Percentiles rank a stretch among this genome's conserved stretches.
Conservation (phyloP, 164 flowering plant genomes). For the Buxus sempervirens region DNA sequence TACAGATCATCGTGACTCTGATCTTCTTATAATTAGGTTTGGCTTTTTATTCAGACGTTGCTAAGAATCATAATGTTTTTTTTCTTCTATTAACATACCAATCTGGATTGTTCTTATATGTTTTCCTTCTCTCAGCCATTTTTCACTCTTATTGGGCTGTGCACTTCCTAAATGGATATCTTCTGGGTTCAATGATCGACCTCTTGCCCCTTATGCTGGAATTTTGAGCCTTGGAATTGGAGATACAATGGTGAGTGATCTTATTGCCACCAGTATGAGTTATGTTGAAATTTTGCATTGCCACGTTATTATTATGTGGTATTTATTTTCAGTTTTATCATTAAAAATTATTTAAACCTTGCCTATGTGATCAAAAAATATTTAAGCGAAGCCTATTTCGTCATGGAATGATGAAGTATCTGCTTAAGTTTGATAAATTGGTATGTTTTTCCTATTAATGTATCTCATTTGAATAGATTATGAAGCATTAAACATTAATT, state of each 20-base stretch:
- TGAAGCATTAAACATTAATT: no score
- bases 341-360: no score
- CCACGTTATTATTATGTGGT: background rate
- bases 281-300: background rate
- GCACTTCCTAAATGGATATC: constrained; percentile 98
- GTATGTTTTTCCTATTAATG: background rate
- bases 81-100: constrained; percentile 2
- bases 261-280: background rate
- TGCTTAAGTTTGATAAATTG: background rate
- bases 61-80: background rate
- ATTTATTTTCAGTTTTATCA: no score
- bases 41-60: constrained; percentile 3
- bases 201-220: constrained; percentile 97
- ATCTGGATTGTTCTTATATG: constrained; percentile 8
- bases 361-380: no score
- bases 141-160: constrained; percentile 94
- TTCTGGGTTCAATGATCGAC: constrained; percentile 83
- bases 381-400: background rate
- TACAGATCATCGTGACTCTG: constrained; percentile 98
- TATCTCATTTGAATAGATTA: no score
- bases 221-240: constrained; percentile 98
- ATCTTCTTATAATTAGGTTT: constrained; percentile 85
- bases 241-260: constrained; percentile 81
- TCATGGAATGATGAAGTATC: background rate
- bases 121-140: constrained; percentile 57